A percentile compares a stretch with the other conserved stretches of the same genome.
phyloP scores from a whole-genome alignment of 257 asterid species.

The Rhazya stricta region DNA sequence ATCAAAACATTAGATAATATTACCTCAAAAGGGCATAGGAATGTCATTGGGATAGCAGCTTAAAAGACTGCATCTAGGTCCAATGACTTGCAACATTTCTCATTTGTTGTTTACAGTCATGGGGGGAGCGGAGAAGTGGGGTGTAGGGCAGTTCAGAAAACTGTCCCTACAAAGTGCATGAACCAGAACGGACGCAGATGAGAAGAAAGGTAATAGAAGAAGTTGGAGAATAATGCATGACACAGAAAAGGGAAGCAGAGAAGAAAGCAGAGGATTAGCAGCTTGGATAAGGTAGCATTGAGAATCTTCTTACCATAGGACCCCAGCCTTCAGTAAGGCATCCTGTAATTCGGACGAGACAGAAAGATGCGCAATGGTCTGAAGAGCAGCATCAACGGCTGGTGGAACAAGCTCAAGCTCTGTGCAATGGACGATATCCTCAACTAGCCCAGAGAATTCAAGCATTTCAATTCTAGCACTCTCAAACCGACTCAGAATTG shows the following conservation, averaged over 20 bases:
- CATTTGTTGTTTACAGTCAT: not conserved
- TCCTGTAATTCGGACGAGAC: constrained; percentile 74
- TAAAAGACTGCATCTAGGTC: not conserved
- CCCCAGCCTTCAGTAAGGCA: constrained; percentile 86
- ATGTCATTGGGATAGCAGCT: not conserved
- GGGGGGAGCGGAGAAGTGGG: not conserved
- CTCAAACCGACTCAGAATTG: constrained; percentile 87
- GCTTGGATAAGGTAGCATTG: not conserved
- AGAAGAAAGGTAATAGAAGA: not conserved
- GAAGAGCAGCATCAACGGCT: constrained; percentile 89
- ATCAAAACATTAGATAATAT: not conserved
- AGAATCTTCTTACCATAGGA: constrained; percentile 55
- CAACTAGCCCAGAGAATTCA: constrained; percentile 73
- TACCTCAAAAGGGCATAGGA: not conserved
- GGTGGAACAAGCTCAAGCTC: constrained; percentile 83
- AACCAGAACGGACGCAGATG: not conserved
- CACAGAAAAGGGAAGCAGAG: not conserved
- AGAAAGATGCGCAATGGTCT: constrained; percentile 76
- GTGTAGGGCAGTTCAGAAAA: not conserved
- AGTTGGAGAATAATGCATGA: not conserved
- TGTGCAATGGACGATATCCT: constrained; percentile 86
- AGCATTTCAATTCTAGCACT: constrained; percentile 88
- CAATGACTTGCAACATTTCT: not conserved
- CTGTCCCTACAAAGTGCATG: not conserved
- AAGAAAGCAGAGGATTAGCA: not conserved